phyloP scores from a whole-genome alignment of 2,329 filamentous ascomycete species.

The Fusarium tjaetaba region DNA sequence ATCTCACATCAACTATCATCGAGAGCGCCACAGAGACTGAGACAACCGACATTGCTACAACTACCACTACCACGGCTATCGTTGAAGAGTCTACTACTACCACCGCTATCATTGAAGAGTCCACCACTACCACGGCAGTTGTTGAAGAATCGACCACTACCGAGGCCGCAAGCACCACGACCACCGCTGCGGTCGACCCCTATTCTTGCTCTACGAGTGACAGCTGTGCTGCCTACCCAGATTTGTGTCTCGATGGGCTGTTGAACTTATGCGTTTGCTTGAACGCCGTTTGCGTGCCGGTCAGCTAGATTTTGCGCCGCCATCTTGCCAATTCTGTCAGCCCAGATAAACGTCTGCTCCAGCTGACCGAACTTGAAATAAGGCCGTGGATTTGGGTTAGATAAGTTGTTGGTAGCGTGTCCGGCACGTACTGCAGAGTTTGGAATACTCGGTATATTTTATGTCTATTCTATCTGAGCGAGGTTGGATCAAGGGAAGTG shows the following conservation, averaged over 20 bases:
- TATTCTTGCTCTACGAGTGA: background rate
- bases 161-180: background rate
- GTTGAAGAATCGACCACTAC: background rate
- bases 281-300: background rate
- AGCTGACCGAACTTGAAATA: too few relatives aligned
- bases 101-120: background rate
- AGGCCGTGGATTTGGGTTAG: fast-evolving
- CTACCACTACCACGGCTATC: background rate
- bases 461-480: background rate
- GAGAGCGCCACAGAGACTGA: background rate
- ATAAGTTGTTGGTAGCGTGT: background rate
- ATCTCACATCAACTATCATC: background rate
- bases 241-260: background rate
- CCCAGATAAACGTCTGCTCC: too few relatives aligned
- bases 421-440: too few relatives aligned
- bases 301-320: background rate
- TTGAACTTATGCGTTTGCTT: background rate
- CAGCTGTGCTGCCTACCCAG: background rate
- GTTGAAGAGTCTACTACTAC: background rate
- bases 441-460: background rate
- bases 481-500: too few relatives aligned
- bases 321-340: too few relatives aligned
- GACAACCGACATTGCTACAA: background rate
- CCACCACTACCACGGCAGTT: background rate
- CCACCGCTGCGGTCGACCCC: background rate